Conservation (phyloP, 139 green algal genomes). For the Coelastrella sp. region DNA sequence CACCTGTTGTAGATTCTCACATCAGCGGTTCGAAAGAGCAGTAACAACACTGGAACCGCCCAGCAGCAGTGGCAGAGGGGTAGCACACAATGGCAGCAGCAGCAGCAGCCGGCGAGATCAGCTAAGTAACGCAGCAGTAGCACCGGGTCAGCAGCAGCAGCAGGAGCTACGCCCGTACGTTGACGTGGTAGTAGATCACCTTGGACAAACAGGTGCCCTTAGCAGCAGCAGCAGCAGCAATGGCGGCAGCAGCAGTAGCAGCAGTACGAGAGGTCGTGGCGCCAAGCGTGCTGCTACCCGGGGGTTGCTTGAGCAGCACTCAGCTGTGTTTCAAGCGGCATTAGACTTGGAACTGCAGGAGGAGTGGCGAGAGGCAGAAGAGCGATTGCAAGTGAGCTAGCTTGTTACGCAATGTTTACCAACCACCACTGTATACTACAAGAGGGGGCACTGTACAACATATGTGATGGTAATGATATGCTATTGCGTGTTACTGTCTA, state of each 20-base stretch:
- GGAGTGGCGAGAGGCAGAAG: slow-evolving; percentile 44
- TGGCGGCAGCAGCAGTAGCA: too few relatives aligned
- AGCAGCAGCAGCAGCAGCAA: slow-evolving; percentile 58
- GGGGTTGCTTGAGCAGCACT: slow-evolving; percentile 49
- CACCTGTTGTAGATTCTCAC: slow-evolving; percentile 21
- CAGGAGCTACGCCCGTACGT: not conserved
- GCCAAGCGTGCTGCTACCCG: slow-evolving; percentile 48
- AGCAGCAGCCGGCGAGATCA: not conserved
- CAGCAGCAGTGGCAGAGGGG: not conserved
- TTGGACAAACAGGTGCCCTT: not conserved
- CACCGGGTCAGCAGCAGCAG: not conserved
- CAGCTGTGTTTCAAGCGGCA: slow-evolving; percentile 45
- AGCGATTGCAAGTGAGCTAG: slow-evolving; percentile 41
- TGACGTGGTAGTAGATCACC: slow-evolving; percentile 6
- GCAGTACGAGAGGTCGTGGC: slow-evolving; percentile 54
- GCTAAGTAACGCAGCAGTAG: not conserved
- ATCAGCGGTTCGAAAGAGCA: slow-evolving; percentile 26
- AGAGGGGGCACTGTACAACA: not conserved
- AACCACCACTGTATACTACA: not conserved
- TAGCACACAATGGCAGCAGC: not conserved
- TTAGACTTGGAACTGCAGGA: slow-evolving; percentile 62
- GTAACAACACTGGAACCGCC: not conserved
- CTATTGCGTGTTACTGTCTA: slow-evolving; percentile 11
- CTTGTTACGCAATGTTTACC: not conserved
- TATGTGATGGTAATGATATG: not conserved